Evolutionary conservation across 306 rosid genomes (phyloP).

Genomic region (Elaeagnus macrophylla): DNA sequence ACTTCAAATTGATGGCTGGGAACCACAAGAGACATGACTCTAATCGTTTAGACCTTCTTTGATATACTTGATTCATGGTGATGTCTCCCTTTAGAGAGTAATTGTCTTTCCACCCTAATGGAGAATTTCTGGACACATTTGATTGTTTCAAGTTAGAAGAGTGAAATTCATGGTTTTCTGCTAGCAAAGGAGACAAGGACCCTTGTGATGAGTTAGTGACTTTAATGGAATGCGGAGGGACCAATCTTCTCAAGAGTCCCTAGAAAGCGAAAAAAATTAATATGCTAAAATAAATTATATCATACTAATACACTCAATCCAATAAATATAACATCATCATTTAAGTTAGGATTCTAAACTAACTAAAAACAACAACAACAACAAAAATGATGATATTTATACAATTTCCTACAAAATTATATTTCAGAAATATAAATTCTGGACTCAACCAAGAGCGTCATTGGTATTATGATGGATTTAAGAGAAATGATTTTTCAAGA

Average conservation of each 20-base stretch:
- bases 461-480: too few species aligned
- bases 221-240: slow-evolving; percentile 42
- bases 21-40: slow-evolving; percentile 62
- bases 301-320: neutral
- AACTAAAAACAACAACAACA: too few species aligned
- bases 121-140: slow-evolving; percentile 15
- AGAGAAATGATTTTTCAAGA: too few species aligned
- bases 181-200: slow-evolving; percentile 20
- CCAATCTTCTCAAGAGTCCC: slow-evolving; percentile 60
- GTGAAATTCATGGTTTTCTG: slow-evolving; percentile 23
- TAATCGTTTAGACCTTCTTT: slow-evolving; percentile 41
- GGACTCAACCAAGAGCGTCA: too few species aligned
- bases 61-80: slow-evolving; percentile 29
- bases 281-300: slow-evolving; percentile 3
- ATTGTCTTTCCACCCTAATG: slow-evolving; percentile 20
- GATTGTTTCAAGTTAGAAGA: slow-evolving; percentile 23
- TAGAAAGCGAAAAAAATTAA: slow-evolving; percentile 16
- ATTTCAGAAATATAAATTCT: too few species aligned
- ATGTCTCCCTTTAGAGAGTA: slow-evolving; percentile 17
- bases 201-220: slow-evolving; percentile 33
- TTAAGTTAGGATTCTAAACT: neutral
- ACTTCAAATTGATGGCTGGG: slow-evolving; percentile 51
- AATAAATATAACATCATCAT: neutral
- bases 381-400: neutral
- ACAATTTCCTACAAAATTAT: too few species aligned